A percentile compares a stretch with the other conserved stretches of the same genome.
Evolutionary conservation across 768 basidiomycete genomes (phyloP).

Genomic region (Asterophora lycoperdoides): DNA sequence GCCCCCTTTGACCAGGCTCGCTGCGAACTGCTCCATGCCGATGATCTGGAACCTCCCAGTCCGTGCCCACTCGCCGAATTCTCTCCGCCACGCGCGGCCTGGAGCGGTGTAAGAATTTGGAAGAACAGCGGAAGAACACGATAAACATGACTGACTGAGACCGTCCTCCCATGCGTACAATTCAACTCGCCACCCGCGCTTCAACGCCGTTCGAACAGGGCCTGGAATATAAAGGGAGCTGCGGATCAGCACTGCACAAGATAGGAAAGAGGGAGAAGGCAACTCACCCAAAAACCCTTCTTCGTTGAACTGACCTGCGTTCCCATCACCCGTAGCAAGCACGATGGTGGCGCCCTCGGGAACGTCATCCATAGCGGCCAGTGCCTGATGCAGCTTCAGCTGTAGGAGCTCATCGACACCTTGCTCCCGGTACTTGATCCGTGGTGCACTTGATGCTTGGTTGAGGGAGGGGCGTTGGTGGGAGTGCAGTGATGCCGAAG

Average conservation of each 20-base stretch:
- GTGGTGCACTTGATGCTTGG: slow-evolving; percentile 16
- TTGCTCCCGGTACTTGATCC: slow-evolving; percentile 77
- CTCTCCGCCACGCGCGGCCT: slow-evolving; percentile 66
- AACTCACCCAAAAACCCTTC: slow-evolving; percentile 75
- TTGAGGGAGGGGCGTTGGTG: not conserved
- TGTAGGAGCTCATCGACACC: slow-evolving; percentile 95
- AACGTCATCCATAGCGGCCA: slow-evolving; percentile 62
- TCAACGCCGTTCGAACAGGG: slow-evolving; percentile 79
- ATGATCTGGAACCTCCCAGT: slow-evolving; percentile 50
- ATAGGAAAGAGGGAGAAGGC: not conserved
- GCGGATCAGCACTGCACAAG: not conserved
- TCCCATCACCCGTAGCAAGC: slow-evolving; percentile 91
- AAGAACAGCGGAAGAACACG: not conserved
- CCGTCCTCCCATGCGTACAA: slow-evolving; percentile 89
- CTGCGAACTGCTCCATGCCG: slow-evolving; percentile 65
- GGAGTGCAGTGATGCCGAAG: no score
- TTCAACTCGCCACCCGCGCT: slow-evolving; percentile 93
- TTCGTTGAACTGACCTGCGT: slow-evolving; percentile 87
- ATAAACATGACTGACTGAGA: slow-evolving; percentile 37
- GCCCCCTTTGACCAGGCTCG: slow-evolving; percentile 45
- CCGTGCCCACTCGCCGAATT: slow-evolving; percentile 59
- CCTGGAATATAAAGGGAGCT: slow-evolving; percentile 27
- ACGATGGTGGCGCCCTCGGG: slow-evolving; percentile 78
- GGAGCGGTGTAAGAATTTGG: not conserved
- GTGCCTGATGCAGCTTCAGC: slow-evolving; percentile 84